Conservation (phyloP, 352 stramenopile species). For the Poterioochromonas sp. region DNA sequence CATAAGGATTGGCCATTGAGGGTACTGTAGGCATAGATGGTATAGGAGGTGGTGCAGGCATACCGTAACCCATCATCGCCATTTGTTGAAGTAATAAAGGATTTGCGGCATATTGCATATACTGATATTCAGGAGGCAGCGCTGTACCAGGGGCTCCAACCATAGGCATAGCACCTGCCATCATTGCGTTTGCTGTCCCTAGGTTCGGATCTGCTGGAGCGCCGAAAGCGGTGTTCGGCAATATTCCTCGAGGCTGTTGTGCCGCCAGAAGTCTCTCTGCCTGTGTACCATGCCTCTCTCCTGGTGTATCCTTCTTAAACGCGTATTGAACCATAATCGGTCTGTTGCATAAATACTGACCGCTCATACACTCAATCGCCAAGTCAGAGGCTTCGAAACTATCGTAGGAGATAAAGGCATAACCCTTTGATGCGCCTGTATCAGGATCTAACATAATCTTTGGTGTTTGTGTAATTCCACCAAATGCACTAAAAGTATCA, state of each 20-base stretch:
- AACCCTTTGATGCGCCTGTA: conserved; percentile 81
- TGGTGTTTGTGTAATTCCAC: conserved; percentile 85
- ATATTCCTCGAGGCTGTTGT: conserved; percentile 47
- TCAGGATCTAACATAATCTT: conserved; percentile 66
- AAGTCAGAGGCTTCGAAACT: conserved; percentile 91
- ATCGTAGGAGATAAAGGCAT: conserved; percentile 94
- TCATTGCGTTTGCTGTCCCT: too few relatives aligned
- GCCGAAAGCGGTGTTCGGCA: conserved; percentile 36
- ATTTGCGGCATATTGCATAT: too few relatives aligned
- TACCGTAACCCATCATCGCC: too few relatives aligned
- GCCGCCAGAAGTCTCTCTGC: conserved; percentile 66
- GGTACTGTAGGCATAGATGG: too few relatives aligned
- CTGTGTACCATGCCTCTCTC: conserved; percentile 73
- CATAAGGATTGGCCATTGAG: too few relatives aligned
- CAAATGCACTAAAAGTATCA: conserved; percentile 97
- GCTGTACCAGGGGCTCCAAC: too few relatives aligned
- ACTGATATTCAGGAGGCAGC: too few relatives aligned
- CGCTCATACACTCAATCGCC: conserved; percentile 98
- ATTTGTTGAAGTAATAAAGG: too few relatives aligned
- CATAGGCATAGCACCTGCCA: too few relatives aligned
- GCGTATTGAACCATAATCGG: conserved; percentile 97
- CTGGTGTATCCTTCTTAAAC: conserved; percentile 91
- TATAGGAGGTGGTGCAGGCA: too few relatives aligned
- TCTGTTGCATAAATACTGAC: conserved; percentile 92
- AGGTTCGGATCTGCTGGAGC: too few relatives aligned